phyloP scores from a whole-genome alignment of 768 basidiomycete genomes.

The Tylopilus subfusipes region DNA sequence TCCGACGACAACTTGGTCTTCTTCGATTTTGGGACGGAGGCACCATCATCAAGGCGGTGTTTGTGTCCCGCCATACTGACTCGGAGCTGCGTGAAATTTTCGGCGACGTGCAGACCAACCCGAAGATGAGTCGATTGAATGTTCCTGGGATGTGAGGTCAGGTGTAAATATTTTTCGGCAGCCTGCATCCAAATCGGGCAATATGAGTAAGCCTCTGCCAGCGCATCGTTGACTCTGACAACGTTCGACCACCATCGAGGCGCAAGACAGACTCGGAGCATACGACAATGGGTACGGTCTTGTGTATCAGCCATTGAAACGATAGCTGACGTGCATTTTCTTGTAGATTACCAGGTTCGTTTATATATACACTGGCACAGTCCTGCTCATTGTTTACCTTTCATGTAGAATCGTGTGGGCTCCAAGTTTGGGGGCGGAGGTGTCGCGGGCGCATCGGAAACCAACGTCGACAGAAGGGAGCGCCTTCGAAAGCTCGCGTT shows the following conservation, averaged over 20 bases:
- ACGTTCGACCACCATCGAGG: slow-evolving; percentile 1
- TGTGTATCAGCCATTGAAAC: not conserved
- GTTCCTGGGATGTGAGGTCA: not conserved
- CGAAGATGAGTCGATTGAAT: not conserved
- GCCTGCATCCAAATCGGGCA: slow-evolving; percentile 12
- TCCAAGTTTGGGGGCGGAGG: slow-evolving; percentile 96
- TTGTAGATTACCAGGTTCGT: slow-evolving; percentile 65
- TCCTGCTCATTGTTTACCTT: slow-evolving; percentile 1
- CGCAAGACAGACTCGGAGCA: not conserved
- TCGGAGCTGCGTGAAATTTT: not conserved
- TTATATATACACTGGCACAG: not conserved
- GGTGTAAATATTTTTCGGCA: slow-evolving; percentile 2
- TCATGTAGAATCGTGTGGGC: slow-evolving; percentile 83
- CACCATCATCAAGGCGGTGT: slow-evolving; percentile 55
- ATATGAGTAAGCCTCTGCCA: not conserved
- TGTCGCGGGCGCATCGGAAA: slow-evolving; percentile 92
- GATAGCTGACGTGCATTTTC: slow-evolving; percentile 6
- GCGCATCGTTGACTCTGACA: not conserved
- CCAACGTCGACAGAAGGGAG: slow-evolving; percentile 93
- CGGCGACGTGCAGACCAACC: not conserved
- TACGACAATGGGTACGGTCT: slow-evolving; percentile 32
- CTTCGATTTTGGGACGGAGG: slow-evolving; percentile 51
- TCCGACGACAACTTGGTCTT: slow-evolving; percentile 49
- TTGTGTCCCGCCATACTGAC: slow-evolving; percentile 50
- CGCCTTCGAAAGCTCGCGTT: slow-evolving; percentile 91